Evolutionary conservation across 768 basidiomycete species (phyloP).

Genomic region (Boletus coccyginus): DNA sequence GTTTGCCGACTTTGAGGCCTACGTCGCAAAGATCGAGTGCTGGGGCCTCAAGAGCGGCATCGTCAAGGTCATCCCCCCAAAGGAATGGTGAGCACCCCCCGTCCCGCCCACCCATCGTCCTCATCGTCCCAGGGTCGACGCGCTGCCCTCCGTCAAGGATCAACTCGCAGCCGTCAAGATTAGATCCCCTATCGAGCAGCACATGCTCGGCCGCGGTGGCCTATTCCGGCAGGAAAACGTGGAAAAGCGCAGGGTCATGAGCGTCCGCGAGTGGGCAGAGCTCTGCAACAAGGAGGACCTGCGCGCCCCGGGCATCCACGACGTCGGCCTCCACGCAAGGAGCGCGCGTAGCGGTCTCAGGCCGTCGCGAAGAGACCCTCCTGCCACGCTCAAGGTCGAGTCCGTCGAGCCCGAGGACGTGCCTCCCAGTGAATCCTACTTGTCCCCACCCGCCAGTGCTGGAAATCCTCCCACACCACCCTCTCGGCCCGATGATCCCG

Average conservation of each 20-base stretch:
- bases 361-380: constrained; percentile 40
- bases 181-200: constrained; percentile 89
- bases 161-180: constrained; percentile 77
- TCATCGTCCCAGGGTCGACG: constrained; percentile 52
- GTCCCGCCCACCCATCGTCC: constrained; percentile 15
- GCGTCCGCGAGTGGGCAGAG: constrained; percentile 86
- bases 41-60: constrained; percentile 94
- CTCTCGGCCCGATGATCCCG: constrained; percentile 8
- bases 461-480: constrained; percentile 20
- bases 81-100: constrained; percentile 71
- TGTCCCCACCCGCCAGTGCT: constrained; percentile 31
- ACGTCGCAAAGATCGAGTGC: constrained; percentile 80
- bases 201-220: constrained; percentile 83
- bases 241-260: constrained; percentile 81
- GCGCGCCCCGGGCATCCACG: constrained; percentile 68
- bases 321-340: constrained; percentile 55
- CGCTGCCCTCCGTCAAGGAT: constrained; percentile 68
- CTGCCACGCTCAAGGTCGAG: constrained; percentile 38
- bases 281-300: constrained; percentile 69
- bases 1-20: constrained; percentile 88
- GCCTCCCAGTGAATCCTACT: constrained; percentile 11
- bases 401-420: constrained; percentile 43
- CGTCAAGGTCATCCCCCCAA: constrained; percentile 93
- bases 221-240: constrained; percentile 90
- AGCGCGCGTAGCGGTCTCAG: constrained; percentile 35